phyloP scores from a whole-genome alignment of 2,329 filamentous ascomycete genomes.

The Fusarium nodosum region DNA sequence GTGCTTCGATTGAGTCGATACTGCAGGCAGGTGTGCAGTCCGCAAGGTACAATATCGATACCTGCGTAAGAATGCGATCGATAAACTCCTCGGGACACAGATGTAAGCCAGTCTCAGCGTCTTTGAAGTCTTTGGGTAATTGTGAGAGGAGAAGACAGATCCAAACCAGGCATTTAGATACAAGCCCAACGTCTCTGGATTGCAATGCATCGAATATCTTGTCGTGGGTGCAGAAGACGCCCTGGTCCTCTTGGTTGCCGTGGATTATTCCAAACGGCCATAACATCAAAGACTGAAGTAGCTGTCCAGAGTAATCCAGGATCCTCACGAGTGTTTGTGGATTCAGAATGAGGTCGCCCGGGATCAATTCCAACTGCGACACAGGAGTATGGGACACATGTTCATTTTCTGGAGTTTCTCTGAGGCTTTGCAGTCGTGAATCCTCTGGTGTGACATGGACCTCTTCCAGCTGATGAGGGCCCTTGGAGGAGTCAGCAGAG shows the following conservation, averaged over 20 bases:
- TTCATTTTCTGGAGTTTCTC: background rate
- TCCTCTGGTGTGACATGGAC: background rate
- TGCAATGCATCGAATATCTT: background rate
- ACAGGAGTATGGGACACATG: background rate
- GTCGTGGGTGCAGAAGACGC: background rate
- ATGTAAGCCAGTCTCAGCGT: slow-evolving; percentile 53
- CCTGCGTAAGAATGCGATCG: slow-evolving; percentile 1
- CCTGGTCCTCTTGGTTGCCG: background rate
- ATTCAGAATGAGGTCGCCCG: slow-evolving; percentile 3
- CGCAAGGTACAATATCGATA: slow-evolving; percentile 10
- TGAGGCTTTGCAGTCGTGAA: background rate
- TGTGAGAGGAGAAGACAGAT: slow-evolving; percentile 59
- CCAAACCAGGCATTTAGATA: slow-evolving; percentile 58
- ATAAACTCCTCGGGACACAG: slow-evolving; percentile 46
- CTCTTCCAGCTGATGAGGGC: background rate
- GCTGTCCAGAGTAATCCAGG: slow-evolving; percentile 20
- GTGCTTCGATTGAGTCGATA: slow-evolving; percentile 66
- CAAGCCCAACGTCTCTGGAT: slow-evolving; percentile 10
- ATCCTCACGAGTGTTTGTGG: slow-evolving; percentile 9
- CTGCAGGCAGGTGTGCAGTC: slow-evolving; percentile 46
- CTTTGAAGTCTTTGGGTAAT: slow-evolving; percentile 51
- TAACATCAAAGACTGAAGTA: slow-evolving; percentile 40
- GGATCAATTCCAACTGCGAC: background rate
- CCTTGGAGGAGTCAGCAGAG: background rate
- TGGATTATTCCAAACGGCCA: slow-evolving; percentile 20